A percentile compares a stretch with the other conserved stretches of the same genome.
Conservation (phyloP, 305 asterid species). For the Withania somnifera region DNA sequence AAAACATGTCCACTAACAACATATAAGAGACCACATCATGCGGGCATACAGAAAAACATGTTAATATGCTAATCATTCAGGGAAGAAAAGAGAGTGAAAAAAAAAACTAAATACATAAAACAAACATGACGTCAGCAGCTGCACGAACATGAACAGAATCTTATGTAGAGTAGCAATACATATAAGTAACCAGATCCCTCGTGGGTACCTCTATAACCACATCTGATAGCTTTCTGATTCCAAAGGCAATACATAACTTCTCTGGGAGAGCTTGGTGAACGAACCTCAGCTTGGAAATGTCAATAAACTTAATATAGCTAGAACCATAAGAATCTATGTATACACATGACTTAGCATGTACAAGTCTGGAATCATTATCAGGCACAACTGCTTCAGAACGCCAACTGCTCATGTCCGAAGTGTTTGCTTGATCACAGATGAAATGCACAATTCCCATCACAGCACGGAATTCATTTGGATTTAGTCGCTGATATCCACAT, state of each 20-base stretch:
- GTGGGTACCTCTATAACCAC: conserved; percentile 81
- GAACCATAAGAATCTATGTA: conserved; percentile 78
- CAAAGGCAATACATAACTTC: conserved; percentile 49
- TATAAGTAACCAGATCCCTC: conserved; percentile 1
- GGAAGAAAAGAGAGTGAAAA: not conserved
- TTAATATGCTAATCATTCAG: not conserved
- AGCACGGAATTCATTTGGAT: conserved; percentile 92
- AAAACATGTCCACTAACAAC: not conserved
- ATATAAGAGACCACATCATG: conserved; percentile 11
- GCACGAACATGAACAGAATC: not conserved
- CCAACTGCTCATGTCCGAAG: conserved; percentile 47
- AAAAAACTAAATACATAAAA: not conserved
- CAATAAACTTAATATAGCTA: conserved; percentile 56
- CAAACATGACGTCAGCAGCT: not conserved
- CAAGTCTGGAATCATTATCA: conserved; percentile 91
- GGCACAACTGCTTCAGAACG: conserved; percentile 73
- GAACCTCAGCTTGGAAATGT: conserved; percentile 74
- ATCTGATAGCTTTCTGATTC: conserved; percentile 77
- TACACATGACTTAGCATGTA: conserved; percentile 74
- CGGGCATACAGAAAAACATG: not conserved
- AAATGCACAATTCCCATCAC: conserved; percentile 68
- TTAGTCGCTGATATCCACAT: conserved; percentile 86
- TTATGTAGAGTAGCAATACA: not conserved
- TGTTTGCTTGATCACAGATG: conserved; percentile 49
- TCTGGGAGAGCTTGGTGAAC: conserved; percentile 77